phyloP scores from a whole-genome alignment of 805 yeast genomes.

The Sungouiella thailandica region DNA sequence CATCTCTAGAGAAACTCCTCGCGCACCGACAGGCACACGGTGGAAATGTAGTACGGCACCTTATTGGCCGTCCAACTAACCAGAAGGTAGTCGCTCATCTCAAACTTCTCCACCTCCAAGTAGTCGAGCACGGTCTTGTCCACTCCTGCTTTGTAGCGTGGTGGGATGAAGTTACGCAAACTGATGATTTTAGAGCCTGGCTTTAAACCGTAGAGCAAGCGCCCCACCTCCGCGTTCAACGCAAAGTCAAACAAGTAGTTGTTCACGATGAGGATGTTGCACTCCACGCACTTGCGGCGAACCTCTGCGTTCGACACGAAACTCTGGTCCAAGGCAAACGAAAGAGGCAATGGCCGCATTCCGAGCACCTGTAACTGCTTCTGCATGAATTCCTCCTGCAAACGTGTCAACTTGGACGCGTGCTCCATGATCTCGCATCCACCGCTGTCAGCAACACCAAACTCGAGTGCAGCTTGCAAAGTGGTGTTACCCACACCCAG shows the following conservation, averaged over 20 bases:
- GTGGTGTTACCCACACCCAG: slow-evolving; percentile 94
- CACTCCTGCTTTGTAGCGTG: slow-evolving; percentile 60
- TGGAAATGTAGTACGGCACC: slow-evolving; percentile 71
- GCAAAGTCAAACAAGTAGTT: slow-evolving; percentile 80
- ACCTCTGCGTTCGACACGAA: slow-evolving; percentile 66
- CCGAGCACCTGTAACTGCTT: slow-evolving; percentile 63
- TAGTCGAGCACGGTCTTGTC: slow-evolving; percentile 56
- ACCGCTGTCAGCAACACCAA: slow-evolving; percentile 69
- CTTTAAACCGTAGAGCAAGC: slow-evolving; percentile 56
- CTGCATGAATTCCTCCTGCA: slow-evolving; percentile 55
- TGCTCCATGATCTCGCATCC: slow-evolving; percentile 89
- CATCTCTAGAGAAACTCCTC: slow-evolving; percentile 25
- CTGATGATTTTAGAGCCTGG: slow-evolving; percentile 78
- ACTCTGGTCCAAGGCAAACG: slow-evolving; percentile 61
- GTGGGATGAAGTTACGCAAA: slow-evolving; percentile 73
- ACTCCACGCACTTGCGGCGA: slow-evolving; percentile 45
- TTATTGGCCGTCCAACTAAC: slow-evolving; percentile 92
- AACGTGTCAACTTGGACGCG: slow-evolving; percentile 63
- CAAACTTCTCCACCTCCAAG: slow-evolving; percentile 54
- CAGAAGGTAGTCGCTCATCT: slow-evolving; percentile 59
- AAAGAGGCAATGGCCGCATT: slow-evolving; percentile 48
- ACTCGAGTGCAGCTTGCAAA: slow-evolving; percentile 82
- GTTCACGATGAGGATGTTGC: slow-evolving; percentile 74
- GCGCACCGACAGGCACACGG: slow-evolving; percentile 45
- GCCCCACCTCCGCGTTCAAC: slow-evolving; percentile 63